These are phyloP conservation scores for Penicillium verhagenii DNA, from an alignment of 495 filamentous ascomycete genomes.

Conservation along the genomic window DNA sequence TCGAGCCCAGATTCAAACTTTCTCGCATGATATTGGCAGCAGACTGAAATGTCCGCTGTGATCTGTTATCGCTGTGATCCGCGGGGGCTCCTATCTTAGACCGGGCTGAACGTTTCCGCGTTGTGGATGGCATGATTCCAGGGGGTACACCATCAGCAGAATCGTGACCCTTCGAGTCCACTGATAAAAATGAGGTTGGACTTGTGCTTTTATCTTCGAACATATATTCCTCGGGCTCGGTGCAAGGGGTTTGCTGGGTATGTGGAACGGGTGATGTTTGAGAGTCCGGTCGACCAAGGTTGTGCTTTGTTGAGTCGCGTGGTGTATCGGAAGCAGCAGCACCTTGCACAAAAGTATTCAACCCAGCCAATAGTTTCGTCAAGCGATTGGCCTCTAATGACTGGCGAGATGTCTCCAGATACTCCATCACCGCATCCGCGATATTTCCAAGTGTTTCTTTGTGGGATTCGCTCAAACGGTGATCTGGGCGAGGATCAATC, in stretches of 20 bases:
- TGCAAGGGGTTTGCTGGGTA: neutral
- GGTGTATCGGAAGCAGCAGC: neutral
- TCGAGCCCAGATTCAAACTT: slow-evolving; percentile 37
- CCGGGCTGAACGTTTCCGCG: neutral
- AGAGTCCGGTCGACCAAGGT: neutral
- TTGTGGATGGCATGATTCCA: neutral
- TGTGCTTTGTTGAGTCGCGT: neutral
- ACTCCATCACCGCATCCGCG: slow-evolving; percentile 53
- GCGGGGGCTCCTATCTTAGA: neutral
- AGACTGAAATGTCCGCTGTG: slow-evolving; percentile 33
- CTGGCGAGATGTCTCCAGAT: slow-evolving; percentile 52
- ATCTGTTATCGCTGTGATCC: neutral
- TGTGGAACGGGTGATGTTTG: neutral
- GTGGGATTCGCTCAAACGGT: slow-evolving; percentile 16
- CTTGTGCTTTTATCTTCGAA: neutral
- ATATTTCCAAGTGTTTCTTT: slow-evolving; percentile 34
- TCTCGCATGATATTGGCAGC: slow-evolving; percentile 46
- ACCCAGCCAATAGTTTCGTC: slow-evolving; percentile 49
- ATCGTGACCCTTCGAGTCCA: neutral
- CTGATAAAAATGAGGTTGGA: neutral
- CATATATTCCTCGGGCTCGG: neutral
- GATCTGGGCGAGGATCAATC: slow-evolving; percentile 23
- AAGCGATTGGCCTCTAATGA: slow-evolving; percentile 46
- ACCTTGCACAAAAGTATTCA: slow-evolving; percentile 57
- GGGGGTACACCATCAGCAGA: neutral